Evolutionary conservation across 805 yeast genomes (phyloP).

Genomic region (Yarrowia sp.): DNA sequence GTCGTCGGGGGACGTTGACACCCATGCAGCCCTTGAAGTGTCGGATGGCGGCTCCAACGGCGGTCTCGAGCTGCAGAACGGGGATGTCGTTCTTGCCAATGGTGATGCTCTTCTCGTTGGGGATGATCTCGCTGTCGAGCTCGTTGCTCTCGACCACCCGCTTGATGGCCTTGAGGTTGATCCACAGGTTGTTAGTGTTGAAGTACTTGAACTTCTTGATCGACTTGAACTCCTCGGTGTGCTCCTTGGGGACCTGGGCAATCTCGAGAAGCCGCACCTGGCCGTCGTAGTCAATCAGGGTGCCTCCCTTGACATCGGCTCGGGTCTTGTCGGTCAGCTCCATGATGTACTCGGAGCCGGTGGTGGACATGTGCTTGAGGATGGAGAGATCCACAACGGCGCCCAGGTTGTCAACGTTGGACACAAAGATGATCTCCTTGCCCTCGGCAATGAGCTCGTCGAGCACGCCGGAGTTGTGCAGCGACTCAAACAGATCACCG

Average conservation of each 20-base stretch:
- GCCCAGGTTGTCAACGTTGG: slow-evolving; percentile 97
- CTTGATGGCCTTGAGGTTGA: slow-evolving; percentile 90
- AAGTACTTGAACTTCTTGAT: slow-evolving; percentile 97
- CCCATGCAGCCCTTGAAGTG: slow-evolving; percentile 95
- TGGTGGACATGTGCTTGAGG: slow-evolving; percentile 86
- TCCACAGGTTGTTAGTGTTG: slow-evolving; percentile 98
- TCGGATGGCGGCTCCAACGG: slow-evolving; percentile 98
- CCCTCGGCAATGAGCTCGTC: slow-evolving; percentile 88
- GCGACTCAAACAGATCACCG: slow-evolving; percentile 92
- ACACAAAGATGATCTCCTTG: slow-evolving; percentile 90
- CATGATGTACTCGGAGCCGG: slow-evolving; percentile 93
- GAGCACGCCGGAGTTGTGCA: slow-evolving; percentile 85
- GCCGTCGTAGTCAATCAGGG: slow-evolving; percentile 93
- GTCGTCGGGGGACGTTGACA: slow-evolving; percentile 95
- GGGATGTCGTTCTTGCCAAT: slow-evolving; percentile 74
- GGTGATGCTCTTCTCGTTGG: slow-evolving; percentile 82
- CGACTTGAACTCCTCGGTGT: slow-evolving; percentile 95
- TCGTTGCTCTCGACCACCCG: slow-evolving; percentile 81
- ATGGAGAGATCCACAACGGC: slow-evolving; percentile 94
- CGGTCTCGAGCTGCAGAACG: slow-evolving; percentile 95
- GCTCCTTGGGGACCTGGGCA: slow-evolving; percentile 98
- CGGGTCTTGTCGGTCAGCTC: slow-evolving; percentile 98
- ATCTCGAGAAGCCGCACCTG: slow-evolving; percentile 91
- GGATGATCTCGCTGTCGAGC: slow-evolving; percentile 89
- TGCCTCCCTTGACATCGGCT: slow-evolving; percentile 99